These are phyloP conservation scores for Botryotinia calthae DNA, from an alignment of 2,329 filamentous ascomycete species.

Conservation along the genomic window DNA sequence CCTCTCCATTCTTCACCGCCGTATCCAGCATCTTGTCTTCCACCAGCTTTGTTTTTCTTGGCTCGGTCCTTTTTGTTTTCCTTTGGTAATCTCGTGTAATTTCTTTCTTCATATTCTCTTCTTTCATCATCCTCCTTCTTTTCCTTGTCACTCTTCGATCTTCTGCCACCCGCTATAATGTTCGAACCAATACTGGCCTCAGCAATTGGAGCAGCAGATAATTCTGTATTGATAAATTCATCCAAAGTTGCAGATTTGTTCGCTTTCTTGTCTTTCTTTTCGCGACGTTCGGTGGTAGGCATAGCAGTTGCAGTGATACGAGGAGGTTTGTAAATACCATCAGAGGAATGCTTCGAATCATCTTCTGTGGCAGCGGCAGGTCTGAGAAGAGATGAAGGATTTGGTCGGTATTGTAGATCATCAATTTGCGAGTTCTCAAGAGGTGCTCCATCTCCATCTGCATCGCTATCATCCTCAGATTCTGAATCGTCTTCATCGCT, in stretches of 20 bases:
- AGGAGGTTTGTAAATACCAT: constrained; percentile 84
- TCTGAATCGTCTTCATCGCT: constrained; percentile 30
- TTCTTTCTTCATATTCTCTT: constrained; percentile 83
- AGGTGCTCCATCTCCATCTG: constrained; percentile 29
- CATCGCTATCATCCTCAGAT: constrained; percentile 41
- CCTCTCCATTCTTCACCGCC: constrained; percentile 93
- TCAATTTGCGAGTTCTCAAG: constrained; percentile 45
- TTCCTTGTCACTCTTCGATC: constrained; percentile 73
- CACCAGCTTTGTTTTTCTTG: constrained; percentile 49
- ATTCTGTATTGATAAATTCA: constrained; percentile 83
- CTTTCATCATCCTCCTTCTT: constrained; percentile 75
- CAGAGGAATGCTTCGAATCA: constrained; percentile 43
- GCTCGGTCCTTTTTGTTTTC: constrained; percentile 86
- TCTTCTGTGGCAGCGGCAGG: constrained; percentile 30
- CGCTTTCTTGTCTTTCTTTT: constrained; percentile 59
- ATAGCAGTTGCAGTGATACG: constrained; percentile 84
- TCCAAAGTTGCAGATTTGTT: constrained; percentile 82
- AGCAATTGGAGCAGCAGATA: constrained; percentile 76
- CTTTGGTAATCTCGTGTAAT: constrained; percentile 83
- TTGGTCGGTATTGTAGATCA: constrained; percentile 62
- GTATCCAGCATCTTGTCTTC: constrained; percentile 55
- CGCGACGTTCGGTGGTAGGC: constrained; percentile 54
- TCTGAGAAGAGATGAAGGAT: constrained; percentile 47
- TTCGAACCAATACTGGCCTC: constrained; percentile 91
- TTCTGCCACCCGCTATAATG: constrained; percentile 74